These are phyloP conservation scores for Pseudogymnoascus sp. DNA, from an alignment of 2,329 filamentous ascomycete genomes.

Conservation along the genomic window DNA sequence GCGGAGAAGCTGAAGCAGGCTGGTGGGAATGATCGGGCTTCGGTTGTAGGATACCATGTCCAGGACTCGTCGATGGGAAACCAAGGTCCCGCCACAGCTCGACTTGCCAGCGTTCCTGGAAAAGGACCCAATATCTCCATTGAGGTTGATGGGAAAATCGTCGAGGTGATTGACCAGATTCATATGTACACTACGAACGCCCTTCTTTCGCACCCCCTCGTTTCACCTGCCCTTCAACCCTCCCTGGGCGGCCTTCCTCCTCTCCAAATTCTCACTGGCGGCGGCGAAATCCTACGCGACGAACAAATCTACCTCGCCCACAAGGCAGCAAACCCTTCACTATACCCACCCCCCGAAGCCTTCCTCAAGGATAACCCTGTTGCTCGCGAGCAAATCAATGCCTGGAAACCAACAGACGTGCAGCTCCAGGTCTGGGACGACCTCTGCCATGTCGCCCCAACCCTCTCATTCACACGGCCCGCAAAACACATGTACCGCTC, in stretches of 20 bases:
- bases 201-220: constrained; percentile 75
- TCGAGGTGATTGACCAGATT: constrained; percentile 83
- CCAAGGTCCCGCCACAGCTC: constrained; percentile 19
- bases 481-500: constrained; percentile 94
- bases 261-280: constrained; percentile 75
- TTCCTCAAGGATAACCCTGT: constrained; percentile 55
- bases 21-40: constrained; percentile 26
- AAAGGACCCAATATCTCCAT: constrained; percentile 47
- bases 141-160: constrained; percentile 57
- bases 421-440: constrained; percentile 96
- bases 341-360: constrained; percentile 61
- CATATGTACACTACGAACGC: constrained; percentile 82
- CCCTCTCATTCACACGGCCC: constrained; percentile 89
- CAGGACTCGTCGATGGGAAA: constrained; percentile 19
- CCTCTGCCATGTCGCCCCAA: constrained; percentile 84
- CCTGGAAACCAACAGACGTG: constrained; percentile 77
- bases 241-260: constrained; percentile 86
- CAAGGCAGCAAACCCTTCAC: constrained; percentile 76
- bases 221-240: constrained; percentile 81
- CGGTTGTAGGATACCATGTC: constrained; percentile 30
- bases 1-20: constrained; percentile 34
- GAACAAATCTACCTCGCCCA: constrained; percentile 94
- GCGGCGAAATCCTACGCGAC: constrained; percentile 81
- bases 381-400: constrained; percentile 42
- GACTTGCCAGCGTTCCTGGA: constrained; percentile 25